These are phyloP conservation scores for Heliamphora pulchella DNA, from an alignment of 179 eudicot genomes.

Conservation along the genomic window DNA sequence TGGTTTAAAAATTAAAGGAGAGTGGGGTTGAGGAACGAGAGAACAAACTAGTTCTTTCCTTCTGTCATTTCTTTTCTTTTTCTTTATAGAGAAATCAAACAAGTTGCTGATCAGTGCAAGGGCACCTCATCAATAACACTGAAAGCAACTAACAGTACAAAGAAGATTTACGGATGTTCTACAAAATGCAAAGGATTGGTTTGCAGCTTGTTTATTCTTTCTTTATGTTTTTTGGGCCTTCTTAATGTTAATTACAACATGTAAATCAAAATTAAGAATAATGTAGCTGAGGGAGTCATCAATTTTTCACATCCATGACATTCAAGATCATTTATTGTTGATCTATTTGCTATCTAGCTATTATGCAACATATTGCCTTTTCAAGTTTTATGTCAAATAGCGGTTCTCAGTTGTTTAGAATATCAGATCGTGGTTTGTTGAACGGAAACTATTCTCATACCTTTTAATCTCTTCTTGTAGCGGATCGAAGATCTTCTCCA, in stretches of 20 bases:
- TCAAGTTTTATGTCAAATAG: background rate
- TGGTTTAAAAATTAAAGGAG: background rate
- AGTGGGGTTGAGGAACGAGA: background rate
- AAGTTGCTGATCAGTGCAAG: background rate
- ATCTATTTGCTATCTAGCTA: background rate
- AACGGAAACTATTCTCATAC: background rate
- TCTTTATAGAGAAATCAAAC: background rate
- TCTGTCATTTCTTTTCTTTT: background rate
- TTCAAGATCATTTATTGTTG: background rate
- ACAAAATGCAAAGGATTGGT: background rate
- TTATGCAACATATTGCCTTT: background rate
- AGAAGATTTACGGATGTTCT: background rate
- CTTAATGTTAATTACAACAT: background rate
- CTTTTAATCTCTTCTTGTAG: conserved; percentile 36
- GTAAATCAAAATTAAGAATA: background rate
- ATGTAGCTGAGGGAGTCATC: background rate
- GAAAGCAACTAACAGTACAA: background rate
- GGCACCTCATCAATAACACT: background rate
- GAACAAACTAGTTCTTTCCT: background rate
- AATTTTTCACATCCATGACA: background rate
- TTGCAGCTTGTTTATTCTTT: background rate
- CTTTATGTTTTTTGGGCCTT: background rate
- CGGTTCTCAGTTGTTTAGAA: background rate
- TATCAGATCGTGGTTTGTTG: background rate
- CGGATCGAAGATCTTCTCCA: conserved; percentile 84